Base-by-base conservation (phyloP, 768 basidiomycete genomes). In the Termitomyces sp. region DNA sequence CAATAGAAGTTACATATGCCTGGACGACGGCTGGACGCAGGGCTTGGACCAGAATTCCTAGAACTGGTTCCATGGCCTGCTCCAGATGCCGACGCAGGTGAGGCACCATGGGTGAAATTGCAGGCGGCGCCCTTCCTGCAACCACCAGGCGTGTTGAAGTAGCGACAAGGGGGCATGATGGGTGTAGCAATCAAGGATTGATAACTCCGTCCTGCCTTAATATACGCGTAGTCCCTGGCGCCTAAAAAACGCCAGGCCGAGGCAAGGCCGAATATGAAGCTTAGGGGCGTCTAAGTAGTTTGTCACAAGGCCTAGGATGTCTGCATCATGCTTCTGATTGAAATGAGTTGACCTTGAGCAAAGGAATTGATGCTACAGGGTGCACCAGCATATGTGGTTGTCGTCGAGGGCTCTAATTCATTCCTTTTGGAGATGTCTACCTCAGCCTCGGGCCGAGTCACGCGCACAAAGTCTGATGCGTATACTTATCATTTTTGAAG, bases 1-100 rank as follows among this genome's bases (percentile, higher is more conserved):
- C 82, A 86, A 66, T 72, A 86, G 63, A 69, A 79, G 31, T 63
- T 69, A 70, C 85, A 86, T 8, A 75, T 70, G 2, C 81, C 81
- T 59, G 60, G 60, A 48, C 61, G 60, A 38, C 48, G 62, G 56
- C 31, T 56, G 36, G 48, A 49, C 17, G 43, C 29, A 52, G 58
- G 49, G 54, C 57, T 57, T 56, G 59, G 48, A 31, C 47, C 53
- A 64, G 56, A 17, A 15, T 40, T n/a, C n/a, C 42, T 56, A 9
- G 29, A 32, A 38, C 49, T 64, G 47, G 63, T 31, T 37, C 60
- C 60, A 51, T 54, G 57, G n/a, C 48, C 51, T 50, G 45, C 12
- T 57, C 25, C 53, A 56, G 64, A 45, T 17, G 59, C 14, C 25
- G 61, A 62, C 40, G 40, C 25, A 55, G 57, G 36, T 43, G 57